phyloP scores from a whole-genome alignment of 768 basidiomycete genomes.

The Rossbeevera mucosa region DNA sequence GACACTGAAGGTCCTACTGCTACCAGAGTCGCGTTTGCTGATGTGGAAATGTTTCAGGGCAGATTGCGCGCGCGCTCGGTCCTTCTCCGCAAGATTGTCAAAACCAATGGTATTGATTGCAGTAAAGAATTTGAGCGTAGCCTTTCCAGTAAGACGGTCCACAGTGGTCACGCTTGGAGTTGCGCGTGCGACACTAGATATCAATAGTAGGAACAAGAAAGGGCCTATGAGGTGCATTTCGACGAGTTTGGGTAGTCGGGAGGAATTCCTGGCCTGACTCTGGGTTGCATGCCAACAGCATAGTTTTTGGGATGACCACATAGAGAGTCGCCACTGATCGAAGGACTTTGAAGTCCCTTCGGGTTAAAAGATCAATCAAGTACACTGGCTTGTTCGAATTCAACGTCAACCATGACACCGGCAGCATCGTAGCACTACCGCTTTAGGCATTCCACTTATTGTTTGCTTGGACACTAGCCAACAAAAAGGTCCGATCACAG shows the following conservation, averaged over 20 bases:
- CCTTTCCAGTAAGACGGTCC: constrained; percentile 5
- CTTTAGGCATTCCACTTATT: not conserved
- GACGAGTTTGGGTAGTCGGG: too few species aligned
- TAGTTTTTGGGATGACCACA: too few species aligned
- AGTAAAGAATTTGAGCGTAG: constrained; percentile 12
- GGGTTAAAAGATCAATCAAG: too few species aligned
- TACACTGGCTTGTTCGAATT: too few species aligned
- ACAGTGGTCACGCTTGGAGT: not conserved
- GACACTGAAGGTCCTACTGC: constrained; percentile 1
- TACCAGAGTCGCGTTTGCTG: not conserved
- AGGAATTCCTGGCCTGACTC: too few species aligned
- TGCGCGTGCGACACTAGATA: constrained; percentile 1
- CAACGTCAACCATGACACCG: not conserved
- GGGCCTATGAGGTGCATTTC: too few species aligned
- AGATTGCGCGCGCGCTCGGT: constrained; percentile 20
- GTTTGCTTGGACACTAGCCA: not conserved
- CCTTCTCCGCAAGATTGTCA: constrained; percentile 15
- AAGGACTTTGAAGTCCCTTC: too few species aligned
- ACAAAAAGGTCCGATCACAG: not conserved
- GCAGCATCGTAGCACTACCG: not conserved
- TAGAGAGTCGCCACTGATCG: too few species aligned
- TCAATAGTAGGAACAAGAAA: constrained; percentile 12
- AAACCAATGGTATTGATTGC: constrained; percentile 9
- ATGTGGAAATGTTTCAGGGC: constrained; percentile 1
- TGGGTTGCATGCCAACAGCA: not conserved